Percentiles rank a stretch among this genome's conserved stretches.
These are phyloP conservation scores for Hippophae rhamnoides DNA, from an alignment of 306 rosid species.

Conservation along the genomic window DNA sequence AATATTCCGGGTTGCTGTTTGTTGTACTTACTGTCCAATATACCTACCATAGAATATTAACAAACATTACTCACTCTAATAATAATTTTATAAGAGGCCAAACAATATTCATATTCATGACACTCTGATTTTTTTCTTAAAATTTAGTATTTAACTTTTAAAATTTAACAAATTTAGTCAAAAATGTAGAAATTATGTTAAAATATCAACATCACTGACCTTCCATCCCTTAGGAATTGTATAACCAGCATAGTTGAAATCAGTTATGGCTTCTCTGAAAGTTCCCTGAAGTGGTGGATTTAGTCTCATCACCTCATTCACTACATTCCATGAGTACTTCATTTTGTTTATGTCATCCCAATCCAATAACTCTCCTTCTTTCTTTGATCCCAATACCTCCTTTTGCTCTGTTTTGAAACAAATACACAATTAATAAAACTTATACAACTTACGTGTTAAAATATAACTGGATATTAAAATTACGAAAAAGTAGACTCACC, in stretches of 20 bases:
- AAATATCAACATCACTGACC: slow-evolving; percentile 21
- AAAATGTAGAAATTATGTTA: background rate
- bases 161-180: too few species aligned
- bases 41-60: slow-evolving; percentile 17
- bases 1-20: slow-evolving; percentile 32
- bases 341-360: slow-evolving; percentile 53
- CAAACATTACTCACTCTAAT: background rate
- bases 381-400: slow-evolving; percentile 31
- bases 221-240: slow-evolving; percentile 51
- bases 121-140: background rate
- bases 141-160: too few species aligned
- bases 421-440: background rate
- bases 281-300: slow-evolving; percentile 40
- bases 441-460: too few species aligned
- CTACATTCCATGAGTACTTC: slow-evolving; percentile 54
- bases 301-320: slow-evolving; percentile 35
- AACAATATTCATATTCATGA: background rate
- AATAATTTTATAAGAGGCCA: background rate
- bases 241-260: slow-evolving; percentile 40
- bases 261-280: slow-evolving; percentile 33
- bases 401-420: slow-evolving; percentile 27
- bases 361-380: slow-evolving; percentile 26
- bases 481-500: slow-evolving; percentile 19
- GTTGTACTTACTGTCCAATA: slow-evolving; percentile 34
- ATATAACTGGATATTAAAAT: background rate